Percentiles rank a stretch among this genome's conserved stretches.
Evolutionary conservation across 1,284 basidiomycete genomes (phyloP).

Genomic region (Moesziomyces parantarcticus): DNA sequence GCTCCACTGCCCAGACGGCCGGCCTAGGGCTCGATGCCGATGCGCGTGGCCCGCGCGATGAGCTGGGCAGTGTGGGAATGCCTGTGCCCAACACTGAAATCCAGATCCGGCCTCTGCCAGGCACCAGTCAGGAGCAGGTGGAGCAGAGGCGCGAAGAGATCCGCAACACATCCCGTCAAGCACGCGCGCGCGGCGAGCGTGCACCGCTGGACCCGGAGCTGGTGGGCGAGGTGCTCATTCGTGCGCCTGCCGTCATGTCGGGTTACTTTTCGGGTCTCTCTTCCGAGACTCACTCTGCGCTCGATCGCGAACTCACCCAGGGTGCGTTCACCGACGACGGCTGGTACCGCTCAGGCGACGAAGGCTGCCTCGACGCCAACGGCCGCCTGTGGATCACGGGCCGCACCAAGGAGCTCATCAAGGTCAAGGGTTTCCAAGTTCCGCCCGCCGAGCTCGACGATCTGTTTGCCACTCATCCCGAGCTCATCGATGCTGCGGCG

Average conservation of each 20-base stretch:
- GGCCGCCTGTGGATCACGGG: constrained; percentile 60
- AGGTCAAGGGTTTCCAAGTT: constrained; percentile 58
- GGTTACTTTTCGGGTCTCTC: constrained; percentile 55
- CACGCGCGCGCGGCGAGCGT: constrained; percentile 31
- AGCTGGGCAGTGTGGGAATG: constrained; percentile 51
- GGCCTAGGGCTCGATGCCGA: constrained; percentile 34
- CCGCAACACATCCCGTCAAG: constrained; percentile 16
- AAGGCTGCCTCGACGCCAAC: constrained; percentile 50
- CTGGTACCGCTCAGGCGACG: constrained; percentile 54
- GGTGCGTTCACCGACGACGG: constrained; percentile 51
- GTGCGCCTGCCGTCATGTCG: constrained; percentile 46
- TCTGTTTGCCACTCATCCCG: constrained; percentile 41
- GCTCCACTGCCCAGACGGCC: constrained; percentile 36
- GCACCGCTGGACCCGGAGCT: constrained; percentile 40
- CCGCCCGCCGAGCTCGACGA: constrained; percentile 56
- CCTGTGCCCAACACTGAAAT: constrained; percentile 31
- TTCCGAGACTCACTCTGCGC: constrained; percentile 44
- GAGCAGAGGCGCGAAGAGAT: constrained; percentile 36
- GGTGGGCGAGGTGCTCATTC: constrained; percentile 52
- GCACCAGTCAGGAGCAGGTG: constrained; percentile 23
- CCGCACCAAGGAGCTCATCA: constrained; percentile 55
- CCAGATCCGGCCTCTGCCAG: constrained; percentile 38
- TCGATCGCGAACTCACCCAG: constrained; percentile 38
- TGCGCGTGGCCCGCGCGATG: constrained; percentile 16
- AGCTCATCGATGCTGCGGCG: constrained; percentile 43